phyloP scores from a whole-genome alignment of 768 basidiomycete genomes.

The Mrakia gelida region DNA sequence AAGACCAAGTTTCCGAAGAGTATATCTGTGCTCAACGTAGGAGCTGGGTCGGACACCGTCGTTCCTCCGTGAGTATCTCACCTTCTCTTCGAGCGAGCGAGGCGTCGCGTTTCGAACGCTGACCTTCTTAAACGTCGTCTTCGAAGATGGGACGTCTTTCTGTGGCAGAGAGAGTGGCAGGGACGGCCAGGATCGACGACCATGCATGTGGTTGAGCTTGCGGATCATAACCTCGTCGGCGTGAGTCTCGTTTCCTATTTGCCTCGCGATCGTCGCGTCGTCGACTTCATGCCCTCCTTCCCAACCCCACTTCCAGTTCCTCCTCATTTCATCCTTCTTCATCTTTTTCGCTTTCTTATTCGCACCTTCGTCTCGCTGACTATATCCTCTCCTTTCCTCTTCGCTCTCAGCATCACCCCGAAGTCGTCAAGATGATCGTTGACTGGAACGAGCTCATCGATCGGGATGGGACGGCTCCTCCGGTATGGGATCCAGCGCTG shows the following conservation, averaged over 20 bases:
- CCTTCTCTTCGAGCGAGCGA: constrained; percentile 52
- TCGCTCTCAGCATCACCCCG: constrained; percentile 54
- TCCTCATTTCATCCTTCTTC: background rate
- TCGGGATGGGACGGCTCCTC: background rate
- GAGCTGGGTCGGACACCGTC: constrained; percentile 64
- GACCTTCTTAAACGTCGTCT: background rate
- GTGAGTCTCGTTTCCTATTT: constrained; percentile 42
- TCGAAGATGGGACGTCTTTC: constrained; percentile 57
- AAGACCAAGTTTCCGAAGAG: constrained; percentile 62
- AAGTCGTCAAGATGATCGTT: constrained; percentile 62
- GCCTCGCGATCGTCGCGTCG: background rate
- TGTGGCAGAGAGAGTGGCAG: constrained; percentile 60
- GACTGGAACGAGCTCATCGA: constrained; percentile 60
- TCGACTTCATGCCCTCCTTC: too few species aligned
- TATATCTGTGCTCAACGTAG: constrained; percentile 68
- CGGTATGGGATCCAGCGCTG: constrained; percentile 2
- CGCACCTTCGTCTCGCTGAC: background rate
- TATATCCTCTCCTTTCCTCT: constrained; percentile 15
- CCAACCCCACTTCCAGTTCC: too few species aligned
- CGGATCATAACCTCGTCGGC: constrained; percentile 74
- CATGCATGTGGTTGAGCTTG: constrained; percentile 64
- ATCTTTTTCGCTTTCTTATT: background rate
- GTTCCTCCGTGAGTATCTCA: constrained; percentile 50
- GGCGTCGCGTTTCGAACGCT: background rate
- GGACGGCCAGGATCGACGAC: constrained; percentile 61